Conservation (phyloP, 257 asterid species). For the Fraxinus quadrangulata region DNA sequence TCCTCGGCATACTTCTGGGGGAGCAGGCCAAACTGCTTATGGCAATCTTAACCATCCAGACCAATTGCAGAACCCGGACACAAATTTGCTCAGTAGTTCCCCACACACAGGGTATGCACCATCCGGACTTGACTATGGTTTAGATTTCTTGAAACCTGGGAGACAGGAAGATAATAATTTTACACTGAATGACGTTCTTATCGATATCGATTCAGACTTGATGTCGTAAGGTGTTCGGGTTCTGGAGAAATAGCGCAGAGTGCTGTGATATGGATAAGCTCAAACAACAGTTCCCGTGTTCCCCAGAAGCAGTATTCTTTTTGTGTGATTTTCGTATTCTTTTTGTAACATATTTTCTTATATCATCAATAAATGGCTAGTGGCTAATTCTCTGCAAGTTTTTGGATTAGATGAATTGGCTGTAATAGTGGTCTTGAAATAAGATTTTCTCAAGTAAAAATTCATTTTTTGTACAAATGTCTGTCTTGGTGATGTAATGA, state of each 20-base stretch:
- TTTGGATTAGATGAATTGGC: slow-evolving; percentile 8
- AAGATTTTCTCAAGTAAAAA: not conserved
- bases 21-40: not conserved
- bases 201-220: slow-evolving; percentile 20
- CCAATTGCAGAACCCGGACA: slow-evolving; percentile 14
- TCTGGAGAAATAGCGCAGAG: not conserved
- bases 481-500: not conserved
- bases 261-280: not conserved
- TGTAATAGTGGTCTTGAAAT: not conserved
- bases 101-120: not conserved
- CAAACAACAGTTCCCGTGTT: too few species aligned
- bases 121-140: slow-evolving; percentile 12
- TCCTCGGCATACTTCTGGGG: not conserved
- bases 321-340: not conserved
- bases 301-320: not conserved
- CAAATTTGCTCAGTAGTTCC: not conserved
- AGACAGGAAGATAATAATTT: slow-evolving; percentile 30
- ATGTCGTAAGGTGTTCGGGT: not conserved
- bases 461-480: not conserved
- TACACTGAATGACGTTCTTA: slow-evolving; percentile 17
- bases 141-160: slow-evolving; percentile 28
- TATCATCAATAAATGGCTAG: not conserved
- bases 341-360: not conserved
- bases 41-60: not conserved
- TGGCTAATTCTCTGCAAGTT: slow-evolving; percentile 5